Base-by-base conservation (phyloP, 1,284 basidiomycete genomes). In the Boletus semigastroideus region DNA sequence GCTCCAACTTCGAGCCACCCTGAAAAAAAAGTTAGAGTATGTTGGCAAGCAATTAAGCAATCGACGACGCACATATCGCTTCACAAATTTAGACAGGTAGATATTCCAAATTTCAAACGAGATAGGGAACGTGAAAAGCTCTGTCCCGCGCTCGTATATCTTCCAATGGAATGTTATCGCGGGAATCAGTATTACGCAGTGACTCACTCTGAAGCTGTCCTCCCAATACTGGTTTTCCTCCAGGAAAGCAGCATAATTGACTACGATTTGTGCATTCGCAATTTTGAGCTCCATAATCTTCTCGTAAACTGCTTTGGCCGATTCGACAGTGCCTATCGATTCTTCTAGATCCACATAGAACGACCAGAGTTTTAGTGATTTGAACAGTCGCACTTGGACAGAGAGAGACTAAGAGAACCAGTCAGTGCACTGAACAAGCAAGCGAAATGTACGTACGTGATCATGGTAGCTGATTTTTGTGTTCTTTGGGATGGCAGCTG, bases 61-160 rank as follows among this genome's bases (percentile, higher is more conserved):
- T 31, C 30, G 27, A 79, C 88, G 68, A 79, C 88, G 68, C 62
- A 93, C 92, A 73, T 97, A 98, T 69, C 97, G 88, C 73, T 94
- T 96, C 58, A 96, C 83, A 67, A 99, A 99, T 73, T 98, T 98
- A 52, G 92, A 90, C 37, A 99, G 76, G 71, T 98, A 99, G 52
- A 98, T 96, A 69, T 99, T 99, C 96, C 97, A 99, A 58, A 99
- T 86, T 73, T 99, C 97, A 68, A 98, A 99, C 3, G 94, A 96
- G 43, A 99, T 86, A 0, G 97, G 97, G 78, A 94, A 99, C 8
- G 94, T 95, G 78, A 99, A 99, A 17, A 98, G 76, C 61, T 99
- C 97, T 10, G 97, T 93, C 40, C 97, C 97, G 42, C 96, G 86
- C 69, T 99, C 97, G 69, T 98, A 99, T 34, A 98, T 88, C 87